Evolutionary conservation across 352 stramenopile species (phyloP), one percentile per base, ranked within the genome.

Genomic region (Phytophthora sp.): DNA sequence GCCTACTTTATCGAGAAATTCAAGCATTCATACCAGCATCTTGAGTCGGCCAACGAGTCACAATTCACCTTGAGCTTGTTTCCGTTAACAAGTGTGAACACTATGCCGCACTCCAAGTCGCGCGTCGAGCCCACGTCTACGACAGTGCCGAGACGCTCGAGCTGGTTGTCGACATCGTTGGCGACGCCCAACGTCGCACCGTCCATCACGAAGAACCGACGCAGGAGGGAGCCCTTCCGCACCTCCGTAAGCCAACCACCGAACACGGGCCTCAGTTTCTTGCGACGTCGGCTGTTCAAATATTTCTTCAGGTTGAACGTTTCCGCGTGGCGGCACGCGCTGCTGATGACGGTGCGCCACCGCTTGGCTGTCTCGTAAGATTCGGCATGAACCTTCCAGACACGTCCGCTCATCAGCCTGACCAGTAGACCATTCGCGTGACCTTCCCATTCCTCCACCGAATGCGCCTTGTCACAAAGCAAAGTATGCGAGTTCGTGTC

Each of bases 181-280:
- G 88, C 86, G n/a, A 83, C 71, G 8, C 88, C 86, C 2, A 96
- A 58, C 16, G 75, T 87, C 15, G 76, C 66, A 13, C 80, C 82
- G n/a, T 91, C 84, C 27, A 93, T 64, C 35, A 96, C 81, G 66
- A 86, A 96, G 54, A 90, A 96, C 41, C 84, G 79, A 20, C 88
- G 84, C 18, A 93, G 57, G 35, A 71, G 71, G 4, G 53, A 64
- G 20, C 63, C 49, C 31, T 82, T 79, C 13, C 77, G 69, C 30
- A 84, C 57, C 23, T 79, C 75, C 44, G 88, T 94, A 58, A 94
- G 76, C 88, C 88, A 96, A 3, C 88, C 88, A 46, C 84, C 86
- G 57, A 88, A 93, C 35, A 94, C 82, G 0, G 84, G 77, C 29
- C 65, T 71, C 41, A 92, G 41, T 31, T 88, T 83, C 59, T 93